Base-by-base conservation (phyloP, 352 stramenopile genomes). In the Thraustochytrium sp. region DNA sequence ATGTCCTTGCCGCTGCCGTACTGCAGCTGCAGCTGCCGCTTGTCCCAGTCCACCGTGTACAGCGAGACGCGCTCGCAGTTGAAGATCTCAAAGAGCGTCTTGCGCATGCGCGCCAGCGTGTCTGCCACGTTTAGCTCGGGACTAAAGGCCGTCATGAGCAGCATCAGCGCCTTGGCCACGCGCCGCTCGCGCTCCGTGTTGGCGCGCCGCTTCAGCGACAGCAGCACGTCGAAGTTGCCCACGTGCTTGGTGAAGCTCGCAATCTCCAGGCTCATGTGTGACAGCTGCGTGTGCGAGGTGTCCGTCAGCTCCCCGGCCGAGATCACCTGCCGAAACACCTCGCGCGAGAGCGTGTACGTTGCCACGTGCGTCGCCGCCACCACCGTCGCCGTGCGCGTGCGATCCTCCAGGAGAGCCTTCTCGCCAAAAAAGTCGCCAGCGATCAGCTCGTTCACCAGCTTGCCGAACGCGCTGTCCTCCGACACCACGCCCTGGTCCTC, bases 341-440 rank as follows among this genome's bases (percentile, higher is more conserved):
- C 74, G 2, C 83, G 78, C 26, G 31, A 82, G 18, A 91, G 73
- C 16, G 46, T 76, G 48, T 89, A 75, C 31, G 68, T 51, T 16
- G 84, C 65, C 11, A 87, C 73, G 46, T 86, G 48, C 44, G 73
- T 82, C 29, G 82, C 49, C n/a, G 87, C 87, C 42, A 54, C 84
- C 0, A 89, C 40, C 3, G 77, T 87, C 38, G 73, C 88, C 18
- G 61, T 37, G 48, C 56, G 53, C 34, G 76, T 63, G 38, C 74
- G 55, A 64, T 85, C 68, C 1, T 74, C 37, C 4, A 90, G 61
- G 48, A 91, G 86, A 31, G 88, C 84, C 13, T 73, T 34, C 54
- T 91, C 89, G 26, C 89, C 89, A 64, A 91, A 91, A 59, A 85
- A 90, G 36, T 88, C 64, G 38, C 88, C 88, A 16, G 46, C 5